Conservation (phyloP, 1,284 basidiomycete genomes). For the Puccinia polysora region DNA sequence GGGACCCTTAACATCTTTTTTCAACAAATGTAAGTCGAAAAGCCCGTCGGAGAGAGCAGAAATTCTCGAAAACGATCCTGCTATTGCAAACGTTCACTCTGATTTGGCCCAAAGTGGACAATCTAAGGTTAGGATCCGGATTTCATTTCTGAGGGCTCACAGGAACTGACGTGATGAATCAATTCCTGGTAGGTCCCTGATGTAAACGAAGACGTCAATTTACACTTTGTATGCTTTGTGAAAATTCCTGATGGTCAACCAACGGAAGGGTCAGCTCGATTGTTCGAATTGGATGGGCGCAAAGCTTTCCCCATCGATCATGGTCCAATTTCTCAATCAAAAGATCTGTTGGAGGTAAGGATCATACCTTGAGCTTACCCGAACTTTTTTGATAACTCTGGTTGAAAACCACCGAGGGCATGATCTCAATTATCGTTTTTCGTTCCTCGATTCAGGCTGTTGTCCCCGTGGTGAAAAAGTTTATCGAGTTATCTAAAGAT, state of each 20-base stretch:
- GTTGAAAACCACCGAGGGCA: not conserved
- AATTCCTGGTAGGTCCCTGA: slow-evolving; percentile 46
- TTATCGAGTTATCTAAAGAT: slow-evolving; percentile 15
- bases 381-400: not conserved
- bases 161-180: too few species aligned
- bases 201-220: slow-evolving; percentile 49
- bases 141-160: not conserved
- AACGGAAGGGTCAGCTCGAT: slow-evolving; percentile 9
- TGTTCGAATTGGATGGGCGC: slow-evolving; percentile 52
- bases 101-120: slow-evolving; percentile 47
- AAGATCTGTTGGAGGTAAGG: slow-evolving; percentile 30
- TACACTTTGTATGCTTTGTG: slow-evolving; percentile 53
- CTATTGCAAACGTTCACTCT: slow-evolving; percentile 23
- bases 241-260: slow-evolving; percentile 45
- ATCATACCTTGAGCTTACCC: not conserved
- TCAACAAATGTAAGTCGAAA: slow-evolving; percentile 14
- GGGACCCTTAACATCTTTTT: slow-evolving; percentile 29
- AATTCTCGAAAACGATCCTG: slow-evolving; percentile 24
- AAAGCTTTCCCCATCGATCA: slow-evolving; percentile 50
- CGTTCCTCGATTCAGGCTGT: slow-evolving; percentile 12
- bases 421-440: not conserved
- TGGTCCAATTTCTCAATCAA: slow-evolving; percentile 17
- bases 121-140: slow-evolving; percentile 49
- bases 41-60: slow-evolving; percentile 30
- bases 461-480: slow-evolving; percentile 33